Conservation (phyloP, 495 filamentous ascomycete species). For the Penicillium pulvis region DNA sequence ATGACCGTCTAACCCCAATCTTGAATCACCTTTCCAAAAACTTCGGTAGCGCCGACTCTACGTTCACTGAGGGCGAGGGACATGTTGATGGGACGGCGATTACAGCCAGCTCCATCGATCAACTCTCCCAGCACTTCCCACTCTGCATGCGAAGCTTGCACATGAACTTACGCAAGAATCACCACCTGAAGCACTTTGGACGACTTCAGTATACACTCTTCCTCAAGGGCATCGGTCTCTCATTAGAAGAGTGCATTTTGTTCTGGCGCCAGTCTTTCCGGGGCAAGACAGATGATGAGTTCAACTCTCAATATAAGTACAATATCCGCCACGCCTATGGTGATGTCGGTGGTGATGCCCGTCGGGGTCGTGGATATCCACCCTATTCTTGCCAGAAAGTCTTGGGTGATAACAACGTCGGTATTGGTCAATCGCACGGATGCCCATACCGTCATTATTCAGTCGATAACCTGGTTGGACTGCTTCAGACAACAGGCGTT, state of each 20-base stretch:
- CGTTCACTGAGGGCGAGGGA: conserved; percentile 63
- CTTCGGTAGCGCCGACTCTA: conserved; percentile 86
- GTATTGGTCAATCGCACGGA: conserved; percentile 83
- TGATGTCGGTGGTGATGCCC: conserved; percentile 89
- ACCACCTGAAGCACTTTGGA: conserved; percentile 89
- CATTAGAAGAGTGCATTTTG: conserved; percentile 84
- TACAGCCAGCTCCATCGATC: conserved; percentile 76
- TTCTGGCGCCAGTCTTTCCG: conserved; percentile 92
- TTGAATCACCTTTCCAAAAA: conserved; percentile 88
- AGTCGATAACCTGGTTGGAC: conserved; percentile 75
- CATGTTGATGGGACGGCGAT: conserved; percentile 68
- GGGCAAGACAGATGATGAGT: conserved; percentile 83
- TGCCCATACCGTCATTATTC: conserved; percentile 95
- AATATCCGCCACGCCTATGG: conserved; percentile 93
- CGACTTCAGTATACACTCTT: conserved; percentile 96
- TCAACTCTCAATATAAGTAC: conserved; percentile 96
- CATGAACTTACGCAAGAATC: conserved; percentile 75
- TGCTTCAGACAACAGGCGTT: conserved; percentile 76
- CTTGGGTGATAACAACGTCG: conserved; percentile 79
- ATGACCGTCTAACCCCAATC: conserved; percentile 93
- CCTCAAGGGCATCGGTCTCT: conserved; percentile 94
- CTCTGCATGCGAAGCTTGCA: conserved; percentile 94
- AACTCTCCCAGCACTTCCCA: conserved; percentile 84
- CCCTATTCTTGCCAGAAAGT: conserved; percentile 95
- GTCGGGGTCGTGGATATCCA: conserved; percentile 80